phyloP scores from a whole-genome alignment of 148 eudicot genomes.

The Heliosperma pusillum region DNA sequence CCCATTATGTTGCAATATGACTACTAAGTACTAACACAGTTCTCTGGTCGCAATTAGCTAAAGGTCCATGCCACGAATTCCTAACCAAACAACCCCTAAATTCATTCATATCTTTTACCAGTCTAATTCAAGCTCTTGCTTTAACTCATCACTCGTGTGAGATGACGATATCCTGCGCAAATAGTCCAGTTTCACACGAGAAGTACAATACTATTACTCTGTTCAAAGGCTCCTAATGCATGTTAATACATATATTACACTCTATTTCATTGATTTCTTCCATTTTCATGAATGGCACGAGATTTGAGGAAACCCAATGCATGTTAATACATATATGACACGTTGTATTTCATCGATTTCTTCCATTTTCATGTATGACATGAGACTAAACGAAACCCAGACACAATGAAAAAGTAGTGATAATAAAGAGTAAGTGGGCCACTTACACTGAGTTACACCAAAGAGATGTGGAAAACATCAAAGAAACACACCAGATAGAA shows the following conservation, averaged over 20 bases:
- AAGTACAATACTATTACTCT: background rate
- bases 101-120: background rate
- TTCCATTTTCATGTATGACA: no score
- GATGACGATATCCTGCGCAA: background rate
- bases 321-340: background rate
- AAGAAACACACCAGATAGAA: no score
- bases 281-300: no score
- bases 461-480: no score
- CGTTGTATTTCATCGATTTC: background rate
- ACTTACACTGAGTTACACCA: no score
- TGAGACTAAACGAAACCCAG: no score
- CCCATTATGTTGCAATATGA: background rate
- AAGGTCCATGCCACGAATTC: background rate
- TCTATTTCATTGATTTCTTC: no score
- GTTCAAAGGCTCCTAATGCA: background rate
- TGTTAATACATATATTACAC: background rate
- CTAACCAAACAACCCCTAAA: background rate
- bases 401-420: no score
- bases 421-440: no score
- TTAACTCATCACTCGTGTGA: background rate
- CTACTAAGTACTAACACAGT: background rate
- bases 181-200: background rate
- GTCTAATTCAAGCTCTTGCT: background rate
- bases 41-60: background rate
- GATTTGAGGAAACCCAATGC: no score